Base-by-base conservation (phyloP, 2,329 filamentous ascomycete genomes). In the Lojkania enalia region DNA sequence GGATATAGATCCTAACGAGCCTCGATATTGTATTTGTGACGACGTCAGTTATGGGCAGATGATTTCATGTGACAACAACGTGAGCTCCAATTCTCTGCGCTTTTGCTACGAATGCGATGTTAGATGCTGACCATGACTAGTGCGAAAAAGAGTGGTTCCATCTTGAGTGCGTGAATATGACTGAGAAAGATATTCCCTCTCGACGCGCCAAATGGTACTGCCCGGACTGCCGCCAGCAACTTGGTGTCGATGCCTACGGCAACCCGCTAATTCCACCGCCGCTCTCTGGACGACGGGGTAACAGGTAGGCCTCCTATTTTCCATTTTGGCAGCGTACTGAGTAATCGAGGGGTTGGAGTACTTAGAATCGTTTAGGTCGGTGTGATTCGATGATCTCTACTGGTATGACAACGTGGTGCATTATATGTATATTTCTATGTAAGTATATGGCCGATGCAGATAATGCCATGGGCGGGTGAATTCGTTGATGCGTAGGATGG, bases 101-200 rank as follows among this genome's bases (percentile, higher is more conserved):
- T n/a, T 16, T 33, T 9, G 30, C 6, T 33, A 16, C n/a, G n/a
- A n/a, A 16, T 12, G 30, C 7, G 9, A 6, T 9, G 23, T 36
- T 42, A 16, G 29, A 50, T 61, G 40, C 54, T 62, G 44, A 64
- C 37, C 12, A 15, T n/a, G 3, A 19, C 13, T 74, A 87, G 71
- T 94, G 88, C 71, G 84, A 88, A 57, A 83, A 83, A 51, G 87
- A 92, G 68, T 94, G 88, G 88, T 94, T 92, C 66, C 88, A 94
- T 64, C 77, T 94, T 30, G 82, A 84, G 52, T 94, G 88, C 60
- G 86, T 94, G 4, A 83, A 79, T 4, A 74, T 94, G 52, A 63
- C 61, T 23, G 74, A 77, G 5, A 50, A 52, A 16, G 80, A 84
- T 18, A 81, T 87, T 47, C 87, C 88, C 9, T 80, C 84, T 2